Base-by-base conservation (phyloP, 2,329 filamentous ascomycete species). In the Exophiala sp. region DNA sequence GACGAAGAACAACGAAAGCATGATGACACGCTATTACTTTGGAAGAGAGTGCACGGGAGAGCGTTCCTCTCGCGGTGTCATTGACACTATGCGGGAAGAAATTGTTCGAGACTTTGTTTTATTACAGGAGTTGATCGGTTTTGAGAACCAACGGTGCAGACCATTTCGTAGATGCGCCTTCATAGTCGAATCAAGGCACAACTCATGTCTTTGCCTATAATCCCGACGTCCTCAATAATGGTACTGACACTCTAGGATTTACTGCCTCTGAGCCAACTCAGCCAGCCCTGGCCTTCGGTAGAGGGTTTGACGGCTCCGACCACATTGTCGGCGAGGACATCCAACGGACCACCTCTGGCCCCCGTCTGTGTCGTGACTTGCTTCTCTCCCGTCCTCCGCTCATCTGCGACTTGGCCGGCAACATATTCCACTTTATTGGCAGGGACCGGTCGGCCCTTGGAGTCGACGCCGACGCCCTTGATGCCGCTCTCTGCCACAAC, bases 391-490 rank as follows among this genome's bases (percentile, higher is more conserved):
- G 44, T 40, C 29, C 35, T 41, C 16, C 40, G 29, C 43, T 45
- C 46, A 23, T 48, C 23, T 44, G 46, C 52, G 18, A 43, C 30
- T 22, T 40, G 49, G 22, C 34, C 46, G 3, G 44, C 24, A n/a
- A 57, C 18, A 41, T 56, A 55, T 38, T 60, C 50, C 16, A 59
- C 55, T 34, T 45, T 56, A 16, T 51, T 42, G 24, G 55, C 30
- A 10, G 58, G 58, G 13, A 60, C 58, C 39, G 58, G 58, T 16
- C 58, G 48, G 1, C 58, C 58, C 47, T 61, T 59, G 13, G 58
- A 53, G 42, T 61, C 58, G 32, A 58, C 42, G 21, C 58, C 58
- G 2, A 61, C 57, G n/a, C 58, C 58, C 23, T 46, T 23, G 24
- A 61, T 50, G 1, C 49, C 51, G 35, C 51, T 57, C 1, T 54